Evolutionary conservation across 192 early-diverging fungal genomes (phyloP), one percentile per base, ranked within the genome.

Genomic region (Gaertneriomyces sp.): DNA sequence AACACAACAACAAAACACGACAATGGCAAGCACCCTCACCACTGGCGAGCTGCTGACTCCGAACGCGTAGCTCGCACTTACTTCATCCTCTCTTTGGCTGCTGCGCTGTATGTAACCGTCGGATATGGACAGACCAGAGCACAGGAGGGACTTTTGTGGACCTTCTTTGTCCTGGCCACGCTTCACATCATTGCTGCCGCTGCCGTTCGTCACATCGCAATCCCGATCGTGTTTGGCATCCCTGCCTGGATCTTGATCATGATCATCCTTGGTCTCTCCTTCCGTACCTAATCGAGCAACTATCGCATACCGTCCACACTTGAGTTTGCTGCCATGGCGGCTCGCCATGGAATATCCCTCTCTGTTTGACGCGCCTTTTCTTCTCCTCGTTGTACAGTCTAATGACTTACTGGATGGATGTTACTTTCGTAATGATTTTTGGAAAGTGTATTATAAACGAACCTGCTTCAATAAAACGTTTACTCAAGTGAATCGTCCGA

Each of bases 51-150:
- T 43, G 19, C 19, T 0, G 6, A 52, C 5, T 55, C 66, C 5
- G 57, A 42, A n/a, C 66, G 66, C 42, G 42, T 68, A 45, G 66
- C 66, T 20, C 66, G 53, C 9, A 51, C 57, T 44, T 60, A 55
- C 16, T 68, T 68, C 66, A 16, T 68, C 56, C 58, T 68, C 57
- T 6, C 45, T 43, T 52, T 68, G 16, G 66, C 66, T 25, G 66
- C 66, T 43, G 52, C 66, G 7, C 41, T 52, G 45, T 20, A 40
- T 16, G 50, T 42, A 55, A 58, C 58, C 14, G 25, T 68, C 57
- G 66, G 66, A 7, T 17, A 19, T 8, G 66, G 66, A 9, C 47
- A 39, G 43, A 68, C 56, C 0, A 55, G 66, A 12, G 58, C 45
- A 0, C 7, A 39, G 9, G 6, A 43, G 16, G 47, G n/a, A 10